Conservation (phyloP, 805 yeast genomes). For the Metschnikowia vanudenii region DNA sequence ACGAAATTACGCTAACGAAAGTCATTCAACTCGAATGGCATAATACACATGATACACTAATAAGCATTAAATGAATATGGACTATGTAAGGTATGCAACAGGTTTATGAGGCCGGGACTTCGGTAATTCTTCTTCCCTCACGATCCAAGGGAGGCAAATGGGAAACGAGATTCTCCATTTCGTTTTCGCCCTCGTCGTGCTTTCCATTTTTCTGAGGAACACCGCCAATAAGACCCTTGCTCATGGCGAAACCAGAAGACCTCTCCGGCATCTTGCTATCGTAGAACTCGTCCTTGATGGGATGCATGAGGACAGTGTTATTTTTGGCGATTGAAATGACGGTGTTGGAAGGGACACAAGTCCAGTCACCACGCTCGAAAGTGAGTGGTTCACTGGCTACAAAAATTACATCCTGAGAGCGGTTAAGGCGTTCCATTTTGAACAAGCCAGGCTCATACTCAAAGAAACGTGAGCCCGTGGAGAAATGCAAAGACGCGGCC, state of each 20-base stretch:
- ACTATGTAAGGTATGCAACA: background rate
- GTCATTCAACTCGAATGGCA: slow-evolving; percentile 5
- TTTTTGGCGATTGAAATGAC: slow-evolving; percentile 68
- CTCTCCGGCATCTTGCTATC: slow-evolving; percentile 67
- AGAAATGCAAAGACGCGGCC: slow-evolving; percentile 93
- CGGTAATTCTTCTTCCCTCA: slow-evolving; percentile 32
- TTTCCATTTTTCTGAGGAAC: slow-evolving; percentile 60
- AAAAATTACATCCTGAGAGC: slow-evolving; percentile 93
- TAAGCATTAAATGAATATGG: background rate
- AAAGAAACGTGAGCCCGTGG: slow-evolving; percentile 87
- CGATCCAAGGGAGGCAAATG: slow-evolving; percentile 37
- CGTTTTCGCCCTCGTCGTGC: slow-evolving; percentile 2
- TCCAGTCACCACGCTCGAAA: slow-evolving; percentile 97
- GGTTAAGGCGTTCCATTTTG: slow-evolving; percentile 88
- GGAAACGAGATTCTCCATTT: slow-evolving; percentile 20
- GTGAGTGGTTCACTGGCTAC: slow-evolving; percentile 96
- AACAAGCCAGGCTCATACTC: slow-evolving; percentile 91
- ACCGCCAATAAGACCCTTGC: slow-evolving; percentile 91
- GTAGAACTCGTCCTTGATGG: slow-evolving; percentile 86
- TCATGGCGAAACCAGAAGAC: slow-evolving; percentile 78
- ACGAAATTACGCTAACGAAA: slow-evolving; percentile 11
- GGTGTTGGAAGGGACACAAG: slow-evolving; percentile 92
- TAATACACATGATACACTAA: slow-evolving; percentile 3
- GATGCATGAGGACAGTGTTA: slow-evolving; percentile 87
- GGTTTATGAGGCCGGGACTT: slow-evolving; percentile 2